These are phyloP conservation scores for Cutaneotrichosporon spelunceum DNA, from an alignment of 1,284 basidiomycete species.

Conservation along the genomic window DNA sequence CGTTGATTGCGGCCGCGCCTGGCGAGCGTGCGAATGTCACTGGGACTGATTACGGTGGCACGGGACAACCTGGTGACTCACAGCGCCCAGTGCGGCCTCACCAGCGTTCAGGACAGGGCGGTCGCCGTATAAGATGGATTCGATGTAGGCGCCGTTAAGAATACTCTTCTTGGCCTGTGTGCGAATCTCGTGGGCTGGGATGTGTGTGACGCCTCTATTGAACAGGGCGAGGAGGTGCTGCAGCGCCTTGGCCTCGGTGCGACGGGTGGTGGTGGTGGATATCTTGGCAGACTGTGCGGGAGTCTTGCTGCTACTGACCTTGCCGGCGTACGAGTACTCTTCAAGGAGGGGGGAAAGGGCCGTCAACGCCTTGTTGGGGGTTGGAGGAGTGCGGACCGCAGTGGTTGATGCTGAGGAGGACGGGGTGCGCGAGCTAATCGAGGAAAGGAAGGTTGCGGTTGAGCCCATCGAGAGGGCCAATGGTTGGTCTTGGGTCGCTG, in stretches of 20 bases:
- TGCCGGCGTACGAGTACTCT: not conserved
- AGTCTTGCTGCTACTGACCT: not conserved
- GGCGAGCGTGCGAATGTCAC: not conserved
- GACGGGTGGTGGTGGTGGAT: not conserved
- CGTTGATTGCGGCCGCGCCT: not conserved
- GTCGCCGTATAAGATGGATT: constrained; percentile 7
- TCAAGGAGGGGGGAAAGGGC: not conserved
- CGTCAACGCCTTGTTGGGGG: not conserved
- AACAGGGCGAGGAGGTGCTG: constrained; percentile 4
- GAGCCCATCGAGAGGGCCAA: not conserved
- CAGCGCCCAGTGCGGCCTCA: constrained; percentile 3
- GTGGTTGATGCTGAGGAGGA: not conserved
- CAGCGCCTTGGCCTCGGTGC: not conserved
- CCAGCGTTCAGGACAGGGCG: not conserved
- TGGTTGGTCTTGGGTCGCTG: not conserved
- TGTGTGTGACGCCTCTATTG: constrained; percentile 3
- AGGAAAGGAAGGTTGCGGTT: not conserved
- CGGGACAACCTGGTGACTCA: not conserved
- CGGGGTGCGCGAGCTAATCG: not conserved
- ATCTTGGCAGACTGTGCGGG: not conserved
- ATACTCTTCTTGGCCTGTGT: not conserved
- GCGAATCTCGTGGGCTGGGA: not conserved
- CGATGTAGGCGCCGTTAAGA: constrained; percentile 1
- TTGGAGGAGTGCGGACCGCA: not conserved
- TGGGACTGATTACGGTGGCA: not conserved